These are phyloP conservation scores for Talaromyces adpressus DNA, from an alignment of 495 filamentous ascomycete species.

Conservation along the genomic window DNA sequence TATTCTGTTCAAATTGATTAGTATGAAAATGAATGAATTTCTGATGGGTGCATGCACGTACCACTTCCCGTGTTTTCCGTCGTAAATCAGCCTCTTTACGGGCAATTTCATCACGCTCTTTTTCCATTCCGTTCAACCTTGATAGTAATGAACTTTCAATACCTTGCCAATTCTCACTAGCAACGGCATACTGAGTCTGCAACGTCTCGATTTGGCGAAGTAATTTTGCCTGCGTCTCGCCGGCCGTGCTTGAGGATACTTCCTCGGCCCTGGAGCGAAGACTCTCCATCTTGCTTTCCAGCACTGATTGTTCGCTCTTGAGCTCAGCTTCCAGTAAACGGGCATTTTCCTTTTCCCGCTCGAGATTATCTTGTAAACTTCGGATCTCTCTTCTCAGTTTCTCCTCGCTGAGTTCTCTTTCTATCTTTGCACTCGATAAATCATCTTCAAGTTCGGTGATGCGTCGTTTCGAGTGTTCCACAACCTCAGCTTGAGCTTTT, in stretches of 20 bases:
- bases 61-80: slow-evolving; percentile 77
- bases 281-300: slow-evolving; percentile 88
- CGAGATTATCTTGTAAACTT: slow-evolving; percentile 62
- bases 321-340: slow-evolving; percentile 68
- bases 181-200: slow-evolving; percentile 89
- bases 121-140: slow-evolving; percentile 69
- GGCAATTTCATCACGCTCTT: slow-evolving; percentile 79
- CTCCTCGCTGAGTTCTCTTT: slow-evolving; percentile 68
- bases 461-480: slow-evolving; percentile 62
- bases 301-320: slow-evolving; percentile 67
- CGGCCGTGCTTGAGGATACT: slow-evolving; percentile 69
- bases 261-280: slow-evolving; percentile 84
- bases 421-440: slow-evolving; percentile 61
- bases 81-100: slow-evolving; percentile 78
- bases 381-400: slow-evolving; percentile 60
- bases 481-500: slow-evolving; percentile 56
- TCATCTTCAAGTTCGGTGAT: slow-evolving; percentile 66
- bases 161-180: slow-evolving; percentile 95
- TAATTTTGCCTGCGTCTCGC: slow-evolving; percentile 84
- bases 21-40: neutral
- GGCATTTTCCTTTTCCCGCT: slow-evolving; percentile 67
- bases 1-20: slow-evolving; percentile 45
- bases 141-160: slow-evolving; percentile 78
- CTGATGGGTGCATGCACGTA: slow-evolving; percentile 32
- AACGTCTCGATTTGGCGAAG: slow-evolving; percentile 91